Conservation (phyloP, 163 green algal species). For the Trebouxia gelatinosa region DNA sequence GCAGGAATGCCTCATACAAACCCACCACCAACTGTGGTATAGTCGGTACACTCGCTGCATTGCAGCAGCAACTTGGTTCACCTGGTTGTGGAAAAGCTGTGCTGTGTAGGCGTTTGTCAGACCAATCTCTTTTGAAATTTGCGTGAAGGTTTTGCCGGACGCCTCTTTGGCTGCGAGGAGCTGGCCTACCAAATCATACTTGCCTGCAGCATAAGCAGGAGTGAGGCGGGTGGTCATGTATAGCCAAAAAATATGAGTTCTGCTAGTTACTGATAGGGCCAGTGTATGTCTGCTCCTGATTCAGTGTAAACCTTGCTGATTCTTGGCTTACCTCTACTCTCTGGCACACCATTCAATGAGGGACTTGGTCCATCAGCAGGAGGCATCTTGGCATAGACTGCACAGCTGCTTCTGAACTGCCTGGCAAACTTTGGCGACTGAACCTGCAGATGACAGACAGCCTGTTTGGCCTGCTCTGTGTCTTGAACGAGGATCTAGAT, state of each 20-base stretch:
- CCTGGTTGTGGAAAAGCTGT: constrained; percentile 71
- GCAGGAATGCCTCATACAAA: too few species aligned
- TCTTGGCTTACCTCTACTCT: neutral
- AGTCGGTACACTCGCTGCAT: too few species aligned
- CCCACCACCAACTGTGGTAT: too few species aligned
- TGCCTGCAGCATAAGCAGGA: constrained; percentile 18
- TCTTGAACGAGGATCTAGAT: too few species aligned
- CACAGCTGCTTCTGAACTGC: neutral
- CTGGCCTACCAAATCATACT: constrained; percentile 41
- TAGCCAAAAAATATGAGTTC: too few species aligned
- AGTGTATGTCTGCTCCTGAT: neutral
- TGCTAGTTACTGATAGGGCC: too few species aligned
- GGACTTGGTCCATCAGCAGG: constrained; percentile 17
- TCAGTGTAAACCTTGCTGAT: neutral
- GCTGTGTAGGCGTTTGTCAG: constrained; percentile 59
- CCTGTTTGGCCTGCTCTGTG: too few species aligned
- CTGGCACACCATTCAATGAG: neutral
- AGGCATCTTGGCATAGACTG: neutral
- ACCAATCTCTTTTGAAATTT: constrained; percentile 56
- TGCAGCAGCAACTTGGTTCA: too few species aligned
- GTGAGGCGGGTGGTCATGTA: neutral
- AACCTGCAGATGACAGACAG: too few species aligned
- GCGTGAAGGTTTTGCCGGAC: constrained; percentile 60
- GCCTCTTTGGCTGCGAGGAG: constrained; percentile 56
- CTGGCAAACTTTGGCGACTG: neutral